Base-by-base conservation (phyloP, 305 asterid genomes). In the Fraxinus greggii region DNA sequence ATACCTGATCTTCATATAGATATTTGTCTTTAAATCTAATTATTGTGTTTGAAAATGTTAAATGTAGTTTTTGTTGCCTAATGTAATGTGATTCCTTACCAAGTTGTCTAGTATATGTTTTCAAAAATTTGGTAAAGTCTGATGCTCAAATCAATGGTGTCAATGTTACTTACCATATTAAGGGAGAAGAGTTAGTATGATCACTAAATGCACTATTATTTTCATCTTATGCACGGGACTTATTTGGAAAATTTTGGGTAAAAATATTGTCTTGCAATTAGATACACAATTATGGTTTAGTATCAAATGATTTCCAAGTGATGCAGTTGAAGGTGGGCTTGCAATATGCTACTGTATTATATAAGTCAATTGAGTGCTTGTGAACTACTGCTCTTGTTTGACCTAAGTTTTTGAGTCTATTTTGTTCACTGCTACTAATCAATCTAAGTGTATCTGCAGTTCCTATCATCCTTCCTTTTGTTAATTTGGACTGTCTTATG, bases 301-400 rank as follows among this genome's bases (percentile, higher is more conserved):
- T 31, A 4, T 70, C 13, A 7, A 70, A 70, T 17, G 45, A 31
- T 31, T 70, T 70, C 42, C 76, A 6, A 17, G 76, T 31, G 24
- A 31, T 32, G 45, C 35, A 9, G 33, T 32, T 70, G 45, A 70
- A 70, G 26, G 12, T 32, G 19, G 42, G 23, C 42, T 70, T 15
- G 13, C 76, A 32, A 72, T 32, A 28, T 29, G 76, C 26, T 24
- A 72, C 24, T 72, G 76, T 17, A 31, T 72, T 31, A 72, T 72
- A 17, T n/a, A 33, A 72, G 17, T 72, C 76, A 69, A 69, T 29
- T 69, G 45, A 72, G 48, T 32, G 76, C 17, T 32, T 69, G 75
- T 69, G 40, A 69, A 69, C 75, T 69, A 12, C 75, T 69, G 75
- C 21, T 29, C 75, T 69, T 28, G 75, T 69, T 69, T 69, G 75